Evolutionary conservation across 2,329 filamentous ascomycete genomes (phyloP).

Genomic region (Trichoderma endophyticum): DNA sequence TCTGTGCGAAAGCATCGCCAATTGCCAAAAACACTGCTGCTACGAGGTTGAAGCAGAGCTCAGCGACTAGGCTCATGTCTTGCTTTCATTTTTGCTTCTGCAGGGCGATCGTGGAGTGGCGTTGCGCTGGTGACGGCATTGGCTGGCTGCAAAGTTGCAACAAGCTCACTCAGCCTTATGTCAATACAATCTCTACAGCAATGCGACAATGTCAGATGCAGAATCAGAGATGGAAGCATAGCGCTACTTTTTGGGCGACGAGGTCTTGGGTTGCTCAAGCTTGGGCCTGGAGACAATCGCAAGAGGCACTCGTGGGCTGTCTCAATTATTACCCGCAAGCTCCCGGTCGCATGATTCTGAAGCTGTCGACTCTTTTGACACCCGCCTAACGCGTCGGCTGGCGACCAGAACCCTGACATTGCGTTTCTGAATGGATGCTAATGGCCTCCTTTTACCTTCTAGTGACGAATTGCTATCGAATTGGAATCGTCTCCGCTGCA

Average conservation of each 20-base stretch:
- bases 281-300: background rate
- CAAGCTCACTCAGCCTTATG: background rate
- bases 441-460: constrained; percentile 6
- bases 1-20: background rate
- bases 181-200: background rate
- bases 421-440: constrained; percentile 15
- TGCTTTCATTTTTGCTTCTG: background rate
- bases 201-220: background rate
- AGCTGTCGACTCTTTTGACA: background rate
- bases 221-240: background rate
- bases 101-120: background rate
- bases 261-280: background rate
- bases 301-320: background rate
- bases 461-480: constrained; percentile 16
- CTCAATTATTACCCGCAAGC: background rate
- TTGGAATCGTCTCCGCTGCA: constrained; percentile 18
- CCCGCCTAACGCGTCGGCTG: constrained; percentile 1
- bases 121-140: background rate
- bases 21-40: background rate
- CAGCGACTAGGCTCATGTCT: background rate
- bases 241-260: background rate
- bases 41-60: background rate
- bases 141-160: background rate
- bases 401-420: constrained; percentile 2
- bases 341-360: background rate